A percentile compares a stretch with the other conserved stretches of the same genome.
Evolutionary conservation across 2,329 filamentous ascomycete species (phyloP).

Genomic region (Neofusicoccum umdonicola): DNA sequence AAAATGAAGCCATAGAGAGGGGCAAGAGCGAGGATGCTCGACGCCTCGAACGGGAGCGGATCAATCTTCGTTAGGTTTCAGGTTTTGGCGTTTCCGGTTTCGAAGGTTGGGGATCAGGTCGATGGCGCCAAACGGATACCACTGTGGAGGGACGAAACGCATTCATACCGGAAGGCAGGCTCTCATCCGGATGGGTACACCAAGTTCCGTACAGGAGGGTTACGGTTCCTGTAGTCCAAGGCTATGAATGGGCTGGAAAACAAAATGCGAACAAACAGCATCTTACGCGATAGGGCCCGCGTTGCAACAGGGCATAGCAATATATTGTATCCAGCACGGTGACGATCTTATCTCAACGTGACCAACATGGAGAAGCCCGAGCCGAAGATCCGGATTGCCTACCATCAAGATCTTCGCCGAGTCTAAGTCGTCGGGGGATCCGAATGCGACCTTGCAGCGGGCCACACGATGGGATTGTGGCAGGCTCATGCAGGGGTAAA

Average conservation of each 20-base stretch:
- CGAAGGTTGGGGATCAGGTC: background rate
- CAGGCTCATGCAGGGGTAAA: background rate
- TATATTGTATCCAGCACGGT: background rate
- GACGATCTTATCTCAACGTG: background rate
- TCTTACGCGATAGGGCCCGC: background rate
- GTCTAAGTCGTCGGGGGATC: background rate
- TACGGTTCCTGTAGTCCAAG: no score
- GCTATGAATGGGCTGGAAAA: no score
- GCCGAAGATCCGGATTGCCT: background rate
- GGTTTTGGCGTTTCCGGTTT: background rate
- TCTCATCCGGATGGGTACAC: background rate
- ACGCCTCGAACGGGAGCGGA: conserved; percentile 5
- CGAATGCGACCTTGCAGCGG: background rate
- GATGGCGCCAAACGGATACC: background rate
- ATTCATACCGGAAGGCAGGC: background rate
- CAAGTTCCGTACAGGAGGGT: no score
- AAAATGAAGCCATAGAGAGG: conserved; percentile 32
- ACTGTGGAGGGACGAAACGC: background rate
- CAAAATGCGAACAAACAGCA: no score
- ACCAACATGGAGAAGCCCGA: background rate
- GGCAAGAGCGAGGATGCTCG: conserved; percentile 24
- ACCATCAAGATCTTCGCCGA: no score
- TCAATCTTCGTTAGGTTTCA: background rate
- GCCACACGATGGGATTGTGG: background rate
- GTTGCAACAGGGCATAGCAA: no score